Conservation (phyloP, 441 rosid genomes). For the Syzygium syzygioides region DNA sequence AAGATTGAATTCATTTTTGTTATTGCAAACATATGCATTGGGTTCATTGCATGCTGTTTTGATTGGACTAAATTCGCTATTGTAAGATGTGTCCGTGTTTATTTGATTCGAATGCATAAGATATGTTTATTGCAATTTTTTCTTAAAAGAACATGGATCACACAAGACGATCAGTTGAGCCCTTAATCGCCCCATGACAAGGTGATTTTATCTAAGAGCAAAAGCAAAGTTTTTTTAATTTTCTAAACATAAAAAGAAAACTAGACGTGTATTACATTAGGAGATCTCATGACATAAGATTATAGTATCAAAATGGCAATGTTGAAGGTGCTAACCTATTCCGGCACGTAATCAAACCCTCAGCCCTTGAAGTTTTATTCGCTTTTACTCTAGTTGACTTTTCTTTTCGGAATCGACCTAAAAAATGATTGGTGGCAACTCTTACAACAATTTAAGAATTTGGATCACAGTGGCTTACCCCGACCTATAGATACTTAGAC, state of each 20-base stretch:
- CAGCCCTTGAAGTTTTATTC: neutral
- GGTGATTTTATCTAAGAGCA: no score
- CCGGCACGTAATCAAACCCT: fast-evolving
- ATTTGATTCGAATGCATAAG: neutral
- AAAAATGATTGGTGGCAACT: no score
- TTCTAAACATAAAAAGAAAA: no score
- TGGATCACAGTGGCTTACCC: neutral
- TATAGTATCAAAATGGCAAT: fast-evolving
- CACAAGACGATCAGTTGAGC: neutral
- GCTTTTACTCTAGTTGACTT: neutral
- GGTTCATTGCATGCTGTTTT: neutral
- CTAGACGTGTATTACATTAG: neutral
- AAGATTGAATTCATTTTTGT: no score
- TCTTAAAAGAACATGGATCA: neutral
- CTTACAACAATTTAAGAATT: no score
- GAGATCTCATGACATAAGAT: neutral
- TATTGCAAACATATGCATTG: neutral
- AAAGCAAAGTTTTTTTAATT: no score
- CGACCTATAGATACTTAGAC: no score
- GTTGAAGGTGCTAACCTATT: neutral
- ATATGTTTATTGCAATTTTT: no score
- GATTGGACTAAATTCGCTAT: neutral
- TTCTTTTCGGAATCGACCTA: no score
- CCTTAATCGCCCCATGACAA: neutral
- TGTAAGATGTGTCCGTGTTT: no score